Evolutionary conservation across 2,329 filamentous ascomycete species (phyloP), one percentile per base, ranked within the genome.

Genomic region (Phyllachora maydis): DNA sequence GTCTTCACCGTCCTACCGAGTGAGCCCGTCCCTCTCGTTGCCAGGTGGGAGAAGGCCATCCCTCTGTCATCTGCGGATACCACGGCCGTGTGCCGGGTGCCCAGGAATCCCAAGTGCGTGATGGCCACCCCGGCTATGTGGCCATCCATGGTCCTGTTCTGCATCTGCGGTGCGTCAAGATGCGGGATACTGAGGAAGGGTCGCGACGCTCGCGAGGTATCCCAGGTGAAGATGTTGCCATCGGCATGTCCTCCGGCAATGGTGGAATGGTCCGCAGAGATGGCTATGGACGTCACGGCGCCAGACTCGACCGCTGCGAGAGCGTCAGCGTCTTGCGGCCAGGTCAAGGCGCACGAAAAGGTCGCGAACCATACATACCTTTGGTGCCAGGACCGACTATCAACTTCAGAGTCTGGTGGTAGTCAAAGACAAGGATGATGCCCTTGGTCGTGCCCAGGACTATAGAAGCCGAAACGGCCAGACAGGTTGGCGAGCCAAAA

Each of bases 21-120:
- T 13, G 82, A 65, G 4, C 88, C 88, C 18, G 90, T 73, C 2
- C 88, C 90, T 36, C 90, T 64, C 7, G 81, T 91, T 7, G 88
- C 90, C 7, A 98, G 62, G 47, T 98, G 90, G 3, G 88, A 93
- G 45, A 98, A 98, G 1, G 88, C 85, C 90, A 98, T 98, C 11
- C 90, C 88, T 23, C 68, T 68, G 38, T 91, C 78, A 46, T 98
- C 83, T 3, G 88, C 88, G 4, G 88, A 98, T 8, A 95, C 83
- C 4, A 98, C 57, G 4, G 90, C 88, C 9, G 88, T 98, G 38
- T 88, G 83, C 28, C 90, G 65, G 3, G 79, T 93, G 6, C 85
- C 88, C 5, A 98, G 56, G 41, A 98, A 98, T 0, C 85, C 88
- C n/a, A 98, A 50, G 45, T 98, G 83, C 5, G 88, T 68, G 21